These are phyloP conservation scores for Pythium volutum DNA, from an alignment of 352 stramenopile genomes.

Conservation along the genomic window DNA sequence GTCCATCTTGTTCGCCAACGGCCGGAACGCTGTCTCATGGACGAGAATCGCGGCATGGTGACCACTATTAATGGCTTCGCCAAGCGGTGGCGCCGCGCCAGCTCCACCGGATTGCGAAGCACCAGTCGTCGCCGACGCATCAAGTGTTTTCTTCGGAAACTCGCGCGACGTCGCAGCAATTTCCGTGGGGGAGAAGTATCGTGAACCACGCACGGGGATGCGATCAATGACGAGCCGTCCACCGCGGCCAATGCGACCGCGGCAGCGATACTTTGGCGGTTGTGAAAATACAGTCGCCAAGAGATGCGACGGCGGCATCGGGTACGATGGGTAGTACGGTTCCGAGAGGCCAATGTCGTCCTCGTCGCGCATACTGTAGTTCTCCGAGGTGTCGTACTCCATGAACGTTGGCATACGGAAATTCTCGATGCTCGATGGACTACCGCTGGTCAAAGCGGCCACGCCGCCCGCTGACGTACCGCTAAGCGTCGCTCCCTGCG, in stretches of 20 bases:
- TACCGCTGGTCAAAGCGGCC: slow-evolving; percentile 1
- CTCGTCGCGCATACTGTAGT: slow-evolving; percentile 53
- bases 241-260: slow-evolving; percentile 67
- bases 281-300: slow-evolving; percentile 71
- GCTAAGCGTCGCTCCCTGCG: background rate
- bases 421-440: slow-evolving; percentile 19
- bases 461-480: background rate
- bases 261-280: slow-evolving; percentile 66
- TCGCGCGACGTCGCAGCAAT: slow-evolving; percentile 43
- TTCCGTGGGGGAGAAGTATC: slow-evolving; percentile 56
- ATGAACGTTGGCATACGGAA: slow-evolving; percentile 48
- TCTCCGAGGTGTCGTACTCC: slow-evolving; percentile 69
- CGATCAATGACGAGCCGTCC: slow-evolving; percentile 73
- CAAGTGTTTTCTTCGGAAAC: slow-evolving; percentile 3
- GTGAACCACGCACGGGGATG: slow-evolving; percentile 48
- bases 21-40: slow-evolving; percentile 59
- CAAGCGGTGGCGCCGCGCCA: slow-evolving; percentile 17
- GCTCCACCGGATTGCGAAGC: background rate
- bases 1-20: slow-evolving; percentile 45
- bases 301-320: slow-evolving; percentile 50
- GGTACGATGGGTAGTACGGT: slow-evolving; percentile 65
- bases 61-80: slow-evolving; percentile 43
- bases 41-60: slow-evolving; percentile 59
- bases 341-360: slow-evolving; percentile 21
- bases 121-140: background rate